Evolutionary conservation across 2,329 filamentous ascomycete genomes (phyloP), one percentile per base, ranked within the genome.

Genomic region (Alternaria angustiovoidea): DNA sequence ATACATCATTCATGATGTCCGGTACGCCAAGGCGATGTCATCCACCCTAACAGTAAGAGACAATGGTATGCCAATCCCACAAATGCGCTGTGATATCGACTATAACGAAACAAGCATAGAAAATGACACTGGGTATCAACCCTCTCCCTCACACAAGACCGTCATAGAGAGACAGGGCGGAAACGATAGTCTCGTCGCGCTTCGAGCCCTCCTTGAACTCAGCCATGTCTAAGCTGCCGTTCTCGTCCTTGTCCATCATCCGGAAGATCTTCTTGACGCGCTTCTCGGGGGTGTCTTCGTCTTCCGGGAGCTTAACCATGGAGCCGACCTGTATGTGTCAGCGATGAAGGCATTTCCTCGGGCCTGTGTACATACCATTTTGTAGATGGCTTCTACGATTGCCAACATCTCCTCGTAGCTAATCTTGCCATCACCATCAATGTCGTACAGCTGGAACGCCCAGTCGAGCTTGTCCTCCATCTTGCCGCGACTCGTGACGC

Each of bases 161-260:
- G 77, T 99, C 95, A 75, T 99, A 99, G 67, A 99, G 85, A 59
- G 94, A 97, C 75, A 99, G 84, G 34, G 95, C 95, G 55, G 94
- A 98, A 60, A 99, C 95, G 76, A 99, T 99, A 9, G 95, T 99
- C 84, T 98, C 94, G 81, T 99, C 95, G 61, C 94, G 91, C 85
- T 98, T 97, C 84, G 93, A 97, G 70, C 95, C 95, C 82, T 99
- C 95, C 83, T 98, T 98, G 86, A 99, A 99, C 80, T 99, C 95
- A 63, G 94, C 91, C 87, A 97, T 94, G 79, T 98, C 94, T 72
- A 99, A 83, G 76, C 92, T 96, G 71, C 94, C 95, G 78, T 98
- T 98, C 83, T 98, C 94, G 79, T 99, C 95, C 86, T 99, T 99
- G 85, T 99, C 95, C 95, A 99, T 99, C 95, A 98, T 98, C 75